These are phyloP conservation scores for Xylaria longipes DNA, from an alignment of 495 filamentous ascomycete species.

Conservation along the genomic window DNA sequence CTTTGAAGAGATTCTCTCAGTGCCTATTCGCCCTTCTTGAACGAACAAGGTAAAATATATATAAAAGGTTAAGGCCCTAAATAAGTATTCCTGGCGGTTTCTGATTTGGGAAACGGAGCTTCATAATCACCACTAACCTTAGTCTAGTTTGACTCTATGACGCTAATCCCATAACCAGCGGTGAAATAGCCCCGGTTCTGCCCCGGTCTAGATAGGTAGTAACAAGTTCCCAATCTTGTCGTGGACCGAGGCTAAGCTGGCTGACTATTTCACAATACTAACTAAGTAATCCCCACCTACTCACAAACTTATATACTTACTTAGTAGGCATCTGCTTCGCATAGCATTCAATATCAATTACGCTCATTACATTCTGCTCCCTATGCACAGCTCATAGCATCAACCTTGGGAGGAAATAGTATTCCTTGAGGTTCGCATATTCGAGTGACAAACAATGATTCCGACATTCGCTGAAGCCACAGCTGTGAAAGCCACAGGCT, in stretches of 20 bases:
- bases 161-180: too few species aligned
- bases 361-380: not conserved
- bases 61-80: not conserved
- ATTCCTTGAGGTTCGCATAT: not conserved
- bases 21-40: not conserved
- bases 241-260: not conserved
- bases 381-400: not conserved
- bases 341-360: not conserved
- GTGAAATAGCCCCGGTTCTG: too few species aligned
- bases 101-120: not conserved
- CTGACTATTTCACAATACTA: not conserved
- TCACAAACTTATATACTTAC: not conserved
- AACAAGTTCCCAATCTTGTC: not conserved
- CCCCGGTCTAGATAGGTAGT: not conserved
- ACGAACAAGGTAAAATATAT: not conserved
- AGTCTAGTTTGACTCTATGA: not conserved
- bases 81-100: not conserved
- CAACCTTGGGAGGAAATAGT: not conserved
- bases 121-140: not conserved
- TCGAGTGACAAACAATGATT: conserved; percentile 22
- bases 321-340: not conserved
- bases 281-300: not conserved
- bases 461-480: conserved; percentile 65
- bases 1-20: not conserved
- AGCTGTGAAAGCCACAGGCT: conserved; percentile 56